A percentile compares a stretch with the other conserved stretches of the same genome.
phyloP scores from a whole-genome alignment of 371 early-diverging fungal genomes.

The Smittium culicis region DNA sequence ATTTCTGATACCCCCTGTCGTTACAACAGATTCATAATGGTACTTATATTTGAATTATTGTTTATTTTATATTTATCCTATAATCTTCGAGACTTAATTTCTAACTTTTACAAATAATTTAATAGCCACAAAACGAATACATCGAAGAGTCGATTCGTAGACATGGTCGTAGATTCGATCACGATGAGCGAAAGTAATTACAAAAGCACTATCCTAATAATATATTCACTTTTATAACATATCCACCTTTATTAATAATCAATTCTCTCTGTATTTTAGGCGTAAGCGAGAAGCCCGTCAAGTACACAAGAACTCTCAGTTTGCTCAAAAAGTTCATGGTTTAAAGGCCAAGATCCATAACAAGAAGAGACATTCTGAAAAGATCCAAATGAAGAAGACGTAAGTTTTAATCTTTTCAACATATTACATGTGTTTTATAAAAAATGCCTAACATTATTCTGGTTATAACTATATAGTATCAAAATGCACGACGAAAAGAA shows the following conservation, averaged over 20 bases:
- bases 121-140: slow-evolving; percentile 98
- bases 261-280: slow-evolving; percentile 18
- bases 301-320: slow-evolving; percentile 78
- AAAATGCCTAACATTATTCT: too few species aligned
- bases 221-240: slow-evolving; percentile 11
- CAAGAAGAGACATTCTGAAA: slow-evolving; percentile 97
- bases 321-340: slow-evolving; percentile 95
- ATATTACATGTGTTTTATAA: too few species aligned
- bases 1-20: too few species aligned
- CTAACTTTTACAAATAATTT: slow-evolving; percentile 9
- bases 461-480: slow-evolving; percentile 36
- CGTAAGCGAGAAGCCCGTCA: slow-evolving; percentile 95
- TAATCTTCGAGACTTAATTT: background rate
- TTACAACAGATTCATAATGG: too few species aligned
- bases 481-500: slow-evolving; percentile 94
- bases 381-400: slow-evolving; percentile 99
- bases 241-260: background rate
- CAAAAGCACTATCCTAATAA: slow-evolving; percentile 31
- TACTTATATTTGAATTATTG: too few species aligned
- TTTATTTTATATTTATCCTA: too few species aligned
- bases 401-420: too few species aligned
- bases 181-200: slow-evolving; percentile 71
- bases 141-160: slow-evolving; percentile 98
- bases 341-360: slow-evolving; percentile 97
- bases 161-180: slow-evolving; percentile 94